Evolutionary conservation across 257 asterid species (phyloP).

Genomic region (Primulina tabacum): DNA sequence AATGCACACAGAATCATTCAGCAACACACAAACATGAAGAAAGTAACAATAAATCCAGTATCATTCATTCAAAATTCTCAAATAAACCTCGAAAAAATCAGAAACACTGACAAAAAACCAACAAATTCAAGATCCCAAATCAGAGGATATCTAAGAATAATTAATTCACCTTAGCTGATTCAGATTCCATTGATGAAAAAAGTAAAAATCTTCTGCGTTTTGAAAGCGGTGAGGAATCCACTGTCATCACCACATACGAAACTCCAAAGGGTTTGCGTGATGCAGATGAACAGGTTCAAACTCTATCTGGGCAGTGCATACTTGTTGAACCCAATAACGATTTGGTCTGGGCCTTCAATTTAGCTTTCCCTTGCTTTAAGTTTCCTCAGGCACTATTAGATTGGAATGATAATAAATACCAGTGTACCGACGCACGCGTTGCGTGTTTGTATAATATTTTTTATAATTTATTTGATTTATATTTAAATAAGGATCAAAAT

Average conservation of each 20-base stretch:
- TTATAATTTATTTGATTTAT: too few species aligned
- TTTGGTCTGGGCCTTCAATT: background rate
- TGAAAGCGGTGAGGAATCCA: conserved; percentile 51
- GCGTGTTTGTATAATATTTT: too few species aligned
- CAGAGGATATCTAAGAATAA: background rate
- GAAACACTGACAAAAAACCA: background rate
- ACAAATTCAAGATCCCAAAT: conserved; percentile 11
- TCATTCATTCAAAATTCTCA: too few species aligned
- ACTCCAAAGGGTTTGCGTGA: background rate
- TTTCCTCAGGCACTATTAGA: too few species aligned
- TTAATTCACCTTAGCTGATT: conserved; percentile 56
- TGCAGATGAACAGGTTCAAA: conserved; percentile 10
- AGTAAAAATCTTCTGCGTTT: conserved; percentile 62
- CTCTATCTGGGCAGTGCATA: background rate
- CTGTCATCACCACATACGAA: conserved; percentile 36
- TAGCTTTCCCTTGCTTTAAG: background rate
- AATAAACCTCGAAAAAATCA: background rate
- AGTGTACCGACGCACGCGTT: too few species aligned
- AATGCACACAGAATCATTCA: background rate
- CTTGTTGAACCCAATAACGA: background rate
- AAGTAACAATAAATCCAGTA: background rate
- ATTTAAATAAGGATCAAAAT: too few species aligned
- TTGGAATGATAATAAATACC: too few species aligned
- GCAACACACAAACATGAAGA: background rate
- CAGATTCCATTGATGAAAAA: conserved; percentile 64